A percentile compares a stretch with the other conserved stretches of the same genome.
Evolutionary conservation across 2,329 filamentous ascomycete genomes (phyloP).

Genomic region (Paracoccidioides lutzii): DNA sequence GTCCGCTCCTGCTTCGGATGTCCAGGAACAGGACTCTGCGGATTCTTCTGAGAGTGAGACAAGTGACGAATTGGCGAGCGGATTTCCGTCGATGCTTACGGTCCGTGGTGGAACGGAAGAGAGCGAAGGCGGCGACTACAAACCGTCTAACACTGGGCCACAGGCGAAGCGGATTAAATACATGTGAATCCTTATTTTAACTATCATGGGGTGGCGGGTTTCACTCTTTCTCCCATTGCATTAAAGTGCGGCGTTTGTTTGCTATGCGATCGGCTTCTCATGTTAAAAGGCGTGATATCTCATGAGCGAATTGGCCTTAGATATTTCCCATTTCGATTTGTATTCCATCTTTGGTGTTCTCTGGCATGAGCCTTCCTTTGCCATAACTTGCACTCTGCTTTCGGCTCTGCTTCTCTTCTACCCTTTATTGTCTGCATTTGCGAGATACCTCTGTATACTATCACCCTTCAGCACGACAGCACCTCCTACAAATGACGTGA

Average conservation of each 20-base stretch:
- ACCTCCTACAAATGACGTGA: too few species aligned
- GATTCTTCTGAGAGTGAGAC: constrained; percentile 6
- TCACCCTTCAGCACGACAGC: background rate
- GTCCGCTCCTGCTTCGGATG: constrained; percentile 3
- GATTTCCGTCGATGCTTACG: constrained; percentile 9
- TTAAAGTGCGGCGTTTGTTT: background rate
- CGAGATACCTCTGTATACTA: constrained; percentile 1
- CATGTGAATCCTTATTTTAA: constrained; percentile 2
- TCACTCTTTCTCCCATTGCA: background rate
- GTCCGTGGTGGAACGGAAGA: constrained; percentile 20
- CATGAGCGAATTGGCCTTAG: background rate
- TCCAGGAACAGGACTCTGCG: constrained; percentile 4
- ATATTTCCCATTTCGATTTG: background rate
- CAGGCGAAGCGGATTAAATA: constrained; percentile 13
- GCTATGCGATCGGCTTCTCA: background rate
- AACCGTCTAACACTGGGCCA: constrained; percentile 7
- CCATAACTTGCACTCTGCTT: background rate
- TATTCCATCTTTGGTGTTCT: background rate
- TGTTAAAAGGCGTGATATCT: background rate
- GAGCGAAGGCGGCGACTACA: constrained; percentile 18
- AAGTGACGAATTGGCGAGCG: constrained; percentile 4
- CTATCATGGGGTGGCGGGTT: background rate
- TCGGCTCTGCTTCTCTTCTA: background rate
- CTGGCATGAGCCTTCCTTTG: background rate
- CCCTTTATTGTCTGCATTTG: background rate